Base-by-base conservation (phyloP, 176 grass and related monocot genomes). In the Poa annua region DNA sequence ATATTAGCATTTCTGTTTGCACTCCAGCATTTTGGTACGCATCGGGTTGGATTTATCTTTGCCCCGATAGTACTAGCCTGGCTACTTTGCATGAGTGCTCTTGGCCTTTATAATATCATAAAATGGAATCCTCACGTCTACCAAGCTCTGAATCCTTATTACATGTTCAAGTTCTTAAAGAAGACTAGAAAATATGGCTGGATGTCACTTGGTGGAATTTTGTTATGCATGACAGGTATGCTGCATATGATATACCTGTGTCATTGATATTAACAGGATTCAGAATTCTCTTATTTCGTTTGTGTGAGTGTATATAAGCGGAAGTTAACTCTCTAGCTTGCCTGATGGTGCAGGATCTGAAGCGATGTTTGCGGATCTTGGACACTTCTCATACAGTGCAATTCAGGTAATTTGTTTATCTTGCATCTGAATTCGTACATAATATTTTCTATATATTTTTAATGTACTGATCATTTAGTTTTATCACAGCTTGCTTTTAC, bases 361-460 rank as follows among this genome's bases (percentile, higher is more conserved):
- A 90, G 96, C 96, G 77, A 99, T 99, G 96, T 99, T 99, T 81
- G 96, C 96, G 17, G 96, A 99, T 85, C 96, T 99, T 70, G 96
- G 96, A 3, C 96, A 99, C 74, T 99, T 99, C 82, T 96, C 96
- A 22, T 99, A 92, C 56, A 92, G 87, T 86, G 93, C 96, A 61
- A 99, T 99, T 69, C 96, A 98, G 89, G 96, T 95, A 83, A 75
- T 25, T 22, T 62, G 10, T 86, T 89, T 11, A 72, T 75, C 65
- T 9, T 10, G 0, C 25, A 52, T 69, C 47, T 2, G 7, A 50
- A 69, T 77, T 74, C 48, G 11, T 36, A 62, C 14, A 75, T 42
- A 34, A 52, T 41, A 64, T 56, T 80, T 73, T 71, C 4, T 66
- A 10, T 13, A 50, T 15, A n/a, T 33, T 48, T 11, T 33, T 41